Conservation (phyloP, 2,329 filamentous ascomycete genomes). For the Ophiocordyceps camponoti-rufipedis region DNA sequence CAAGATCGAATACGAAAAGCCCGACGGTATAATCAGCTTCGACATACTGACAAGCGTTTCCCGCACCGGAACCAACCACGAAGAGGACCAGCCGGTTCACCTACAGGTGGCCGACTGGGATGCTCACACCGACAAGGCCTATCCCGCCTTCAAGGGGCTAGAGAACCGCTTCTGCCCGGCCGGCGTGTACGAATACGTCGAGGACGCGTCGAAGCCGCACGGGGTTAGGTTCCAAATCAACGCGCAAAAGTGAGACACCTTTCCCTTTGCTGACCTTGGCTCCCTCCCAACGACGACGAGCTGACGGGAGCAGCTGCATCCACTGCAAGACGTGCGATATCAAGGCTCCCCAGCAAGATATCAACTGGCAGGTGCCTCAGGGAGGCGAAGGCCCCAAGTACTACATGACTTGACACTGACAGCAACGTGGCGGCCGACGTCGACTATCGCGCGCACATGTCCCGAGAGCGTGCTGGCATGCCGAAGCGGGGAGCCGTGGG, state of each 20-base stretch:
- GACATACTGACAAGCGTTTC: conserved; percentile 93
- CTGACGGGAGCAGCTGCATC: conserved; percentile 50
- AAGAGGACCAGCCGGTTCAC: conserved; percentile 95
- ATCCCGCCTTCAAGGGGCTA: conserved; percentile 74
- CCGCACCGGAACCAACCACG: conserved; percentile 91
- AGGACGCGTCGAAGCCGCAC: conserved; percentile 70
- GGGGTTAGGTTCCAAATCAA: conserved; percentile 97
- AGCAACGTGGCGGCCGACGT: background rate
- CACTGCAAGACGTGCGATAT: conserved; percentile 99
- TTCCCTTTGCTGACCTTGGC: background rate
- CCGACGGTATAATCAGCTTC: conserved; percentile 86
- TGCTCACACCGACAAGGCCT: conserved; percentile 65
- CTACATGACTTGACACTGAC: conserved; percentile 37
- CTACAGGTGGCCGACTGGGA: conserved; percentile 93
- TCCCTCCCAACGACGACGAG: background rate
- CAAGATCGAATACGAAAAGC: conserved; percentile 95
- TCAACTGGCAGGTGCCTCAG: conserved; percentile 92
- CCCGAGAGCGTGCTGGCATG: background rate
- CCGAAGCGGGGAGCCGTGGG: background rate
- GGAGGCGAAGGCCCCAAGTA: conserved; percentile 67
- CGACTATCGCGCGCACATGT: background rate
- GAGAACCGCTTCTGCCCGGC: conserved; percentile 97
- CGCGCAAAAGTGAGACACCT: conserved; percentile 63
- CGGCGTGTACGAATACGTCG: conserved; percentile 94
- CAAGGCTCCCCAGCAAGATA: conserved; percentile 91